phyloP scores from a whole-genome alignment of 2,329 filamentous ascomycete species.

The Hypomyces rosellus region DNA sequence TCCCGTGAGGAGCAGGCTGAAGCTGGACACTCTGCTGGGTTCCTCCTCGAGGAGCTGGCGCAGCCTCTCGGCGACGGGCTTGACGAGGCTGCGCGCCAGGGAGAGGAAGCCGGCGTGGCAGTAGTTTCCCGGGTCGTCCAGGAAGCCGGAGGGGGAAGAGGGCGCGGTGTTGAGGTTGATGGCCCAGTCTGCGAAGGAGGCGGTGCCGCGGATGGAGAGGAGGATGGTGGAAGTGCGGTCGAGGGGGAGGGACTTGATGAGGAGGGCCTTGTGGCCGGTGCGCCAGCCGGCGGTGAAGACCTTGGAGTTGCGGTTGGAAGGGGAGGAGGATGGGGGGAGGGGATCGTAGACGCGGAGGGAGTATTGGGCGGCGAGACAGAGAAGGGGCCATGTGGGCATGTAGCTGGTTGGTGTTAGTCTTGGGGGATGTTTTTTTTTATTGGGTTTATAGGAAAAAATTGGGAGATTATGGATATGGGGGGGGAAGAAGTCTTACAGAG shows the following conservation, averaged over 20 bases:
- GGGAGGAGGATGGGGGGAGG: slow-evolving; percentile 61
- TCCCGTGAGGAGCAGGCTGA: slow-evolving; percentile 74
- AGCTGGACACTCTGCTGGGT: slow-evolving; percentile 52
- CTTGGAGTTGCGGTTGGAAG: slow-evolving; percentile 56
- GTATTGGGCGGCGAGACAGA: slow-evolving; percentile 74
- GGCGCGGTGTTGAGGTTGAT: slow-evolving; percentile 72
- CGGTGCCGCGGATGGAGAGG: slow-evolving; percentile 75
- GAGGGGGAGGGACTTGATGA: slow-evolving; percentile 72
- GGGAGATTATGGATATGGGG: no score
- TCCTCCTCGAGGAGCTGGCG: slow-evolving; percentile 66
- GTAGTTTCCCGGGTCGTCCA: slow-evolving; percentile 70
- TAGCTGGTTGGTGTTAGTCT: slow-evolving; percentile 42
- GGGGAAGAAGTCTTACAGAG: slow-evolving; percentile 48
- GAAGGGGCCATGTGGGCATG: slow-evolving; percentile 67
- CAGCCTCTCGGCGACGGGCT: slow-evolving; percentile 64
- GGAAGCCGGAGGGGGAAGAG: slow-evolving; percentile 58
- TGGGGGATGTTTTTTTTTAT: neutral
- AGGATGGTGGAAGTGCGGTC: slow-evolving; percentile 74
- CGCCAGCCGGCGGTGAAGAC: slow-evolving; percentile 66
- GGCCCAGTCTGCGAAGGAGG: slow-evolving; percentile 79
- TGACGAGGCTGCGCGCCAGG: slow-evolving; percentile 69
- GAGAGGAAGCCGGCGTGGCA: slow-evolving; percentile 77
- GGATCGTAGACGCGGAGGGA: slow-evolving; percentile 67
- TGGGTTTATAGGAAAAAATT: no score
- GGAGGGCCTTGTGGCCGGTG: slow-evolving; percentile 76